Evolutionary conservation across 805 yeast genomes (phyloP), one percentile per base, ranked within the genome.

Genomic region (Saccharomycopsis fermentans): DNA sequence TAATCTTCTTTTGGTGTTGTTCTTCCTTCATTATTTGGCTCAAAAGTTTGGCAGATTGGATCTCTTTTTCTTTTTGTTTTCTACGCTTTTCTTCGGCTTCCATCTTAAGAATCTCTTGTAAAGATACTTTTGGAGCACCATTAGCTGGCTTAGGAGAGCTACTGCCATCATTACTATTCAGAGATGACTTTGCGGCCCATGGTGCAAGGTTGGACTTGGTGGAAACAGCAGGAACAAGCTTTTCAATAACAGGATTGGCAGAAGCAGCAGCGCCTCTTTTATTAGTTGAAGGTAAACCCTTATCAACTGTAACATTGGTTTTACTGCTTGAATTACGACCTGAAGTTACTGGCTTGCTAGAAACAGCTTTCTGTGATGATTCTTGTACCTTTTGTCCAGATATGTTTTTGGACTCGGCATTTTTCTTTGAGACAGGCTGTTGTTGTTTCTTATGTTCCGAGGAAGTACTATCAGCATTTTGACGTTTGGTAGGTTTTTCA

Each of bases 61-160:
- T 40, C 58, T 63, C 53, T 29, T 63, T 64, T 51, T 65, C 64
- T 37, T 75, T 77, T 21, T 67, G 56, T 63, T 76, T 73, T 62
- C 71, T 76, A 52, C 71, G 73, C 58, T 73, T 72, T 64, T 77
- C 81, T 34, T 77, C 77, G 60, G 79, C 80, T 58, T 79, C 71
- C 26, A 66, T 50, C 62, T 71, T 71, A 65, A 80, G 84, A 58
- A 81, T 79, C 67, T 81, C 80, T 56, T 75, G 74, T 64, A 81
- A 70, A 0, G 83, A 70, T 56, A 79, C 59, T n/a, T 24, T 32
- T 21, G 50, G 29, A 16, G 21, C 50, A 9, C 17, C 14, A 26
- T 32, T 52, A 17, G 17, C 34, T 6, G 52, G 6, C 2, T 14
- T 52, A 29, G 39, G 4, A 14, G 50, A 43, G 4, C 6, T 21